Evolutionary conservation across 1,284 basidiomycete species (phyloP).

Genomic region (Leccinum subrobustum): DNA sequence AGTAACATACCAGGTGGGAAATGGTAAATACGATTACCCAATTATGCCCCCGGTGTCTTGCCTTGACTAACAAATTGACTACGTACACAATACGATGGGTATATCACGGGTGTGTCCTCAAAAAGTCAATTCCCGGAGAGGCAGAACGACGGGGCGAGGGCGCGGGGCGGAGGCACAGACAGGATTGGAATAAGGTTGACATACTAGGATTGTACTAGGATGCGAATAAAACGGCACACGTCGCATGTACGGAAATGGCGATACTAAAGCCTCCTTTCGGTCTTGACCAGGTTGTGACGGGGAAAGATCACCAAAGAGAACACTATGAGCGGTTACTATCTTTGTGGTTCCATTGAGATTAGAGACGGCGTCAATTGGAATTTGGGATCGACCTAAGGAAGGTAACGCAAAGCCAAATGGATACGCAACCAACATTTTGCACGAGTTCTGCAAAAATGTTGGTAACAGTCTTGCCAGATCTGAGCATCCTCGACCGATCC

Average conservation of each 20-base stretch:
- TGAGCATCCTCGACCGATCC: conserved; percentile 38
- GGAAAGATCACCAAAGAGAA: conserved; percentile 51
- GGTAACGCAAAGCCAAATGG: background rate
- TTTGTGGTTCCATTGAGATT: conserved; percentile 40
- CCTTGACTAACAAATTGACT: too few species aligned
- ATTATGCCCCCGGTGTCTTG: too few species aligned
- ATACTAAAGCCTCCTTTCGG: conserved; percentile 36
- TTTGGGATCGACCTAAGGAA: background rate
- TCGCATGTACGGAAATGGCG: conserved; percentile 49
- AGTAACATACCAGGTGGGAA: too few species aligned
- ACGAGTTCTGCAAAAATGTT: conserved; percentile 55
- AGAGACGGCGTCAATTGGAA: conserved; percentile 1
- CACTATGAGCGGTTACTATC: conserved; percentile 45
- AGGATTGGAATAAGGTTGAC: too few species aligned
- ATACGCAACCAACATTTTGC: conserved; percentile 43
- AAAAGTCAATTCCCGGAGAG: too few species aligned
- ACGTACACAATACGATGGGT: too few species aligned
- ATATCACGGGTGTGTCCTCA: too few species aligned
- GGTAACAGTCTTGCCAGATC: conserved; percentile 49
- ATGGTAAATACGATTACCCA: too few species aligned
- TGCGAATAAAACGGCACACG: conserved; percentile 52
- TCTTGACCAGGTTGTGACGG: conserved; percentile 26
- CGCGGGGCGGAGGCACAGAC: too few species aligned
- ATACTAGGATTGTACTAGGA: too few species aligned
- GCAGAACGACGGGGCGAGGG: too few species aligned